Conservation (phyloP, 2,329 filamentous ascomycete genomes). For the Penicillium sp. region DNA sequence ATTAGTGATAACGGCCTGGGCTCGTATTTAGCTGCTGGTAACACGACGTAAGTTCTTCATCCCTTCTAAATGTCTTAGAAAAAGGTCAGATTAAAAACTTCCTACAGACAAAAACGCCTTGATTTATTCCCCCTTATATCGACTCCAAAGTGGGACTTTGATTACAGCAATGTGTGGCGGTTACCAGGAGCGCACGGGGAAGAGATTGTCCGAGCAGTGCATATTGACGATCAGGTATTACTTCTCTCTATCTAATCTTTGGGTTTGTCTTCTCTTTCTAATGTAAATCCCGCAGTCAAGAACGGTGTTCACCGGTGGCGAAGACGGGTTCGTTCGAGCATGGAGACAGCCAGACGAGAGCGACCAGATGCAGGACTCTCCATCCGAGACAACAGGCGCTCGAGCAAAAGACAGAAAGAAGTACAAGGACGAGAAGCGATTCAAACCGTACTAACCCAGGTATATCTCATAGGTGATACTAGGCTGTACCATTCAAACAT, state of each 20-base stretch:
- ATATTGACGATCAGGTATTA: slow-evolving; percentile 42
- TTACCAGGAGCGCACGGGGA: slow-evolving; percentile 47
- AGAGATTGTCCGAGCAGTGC: slow-evolving; percentile 45
- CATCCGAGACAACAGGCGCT: slow-evolving; percentile 20
- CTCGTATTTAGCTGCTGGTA: slow-evolving; percentile 46
- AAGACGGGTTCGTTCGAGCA: slow-evolving; percentile 41
- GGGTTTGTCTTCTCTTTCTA: not conserved
- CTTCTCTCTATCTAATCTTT: not conserved
- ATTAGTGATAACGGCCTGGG: slow-evolving; percentile 33
- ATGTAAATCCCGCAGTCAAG: slow-evolving; percentile 25
- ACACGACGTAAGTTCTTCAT: slow-evolving; percentile 42
- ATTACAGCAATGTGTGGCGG: slow-evolving; percentile 37
- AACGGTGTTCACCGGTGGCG: slow-evolving; percentile 43
- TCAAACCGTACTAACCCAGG: slow-evolving; percentile 30
- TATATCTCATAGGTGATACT: not conserved
- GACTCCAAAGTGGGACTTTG: slow-evolving; percentile 36
- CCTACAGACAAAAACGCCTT: slow-evolving; percentile 34
- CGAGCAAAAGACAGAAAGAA: slow-evolving; percentile 30
- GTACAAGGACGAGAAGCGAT: slow-evolving; percentile 31
- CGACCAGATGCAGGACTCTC: slow-evolving; percentile 14
- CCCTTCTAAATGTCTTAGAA: not conserved
- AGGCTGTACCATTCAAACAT: no score
- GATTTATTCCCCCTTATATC: slow-evolving; percentile 40
- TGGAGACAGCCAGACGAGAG: slow-evolving; percentile 30
- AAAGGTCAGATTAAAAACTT: not conserved